Evolutionary conservation across 164 flowering plant species (phyloP).

Genomic region (Magnolia officinalis): DNA sequence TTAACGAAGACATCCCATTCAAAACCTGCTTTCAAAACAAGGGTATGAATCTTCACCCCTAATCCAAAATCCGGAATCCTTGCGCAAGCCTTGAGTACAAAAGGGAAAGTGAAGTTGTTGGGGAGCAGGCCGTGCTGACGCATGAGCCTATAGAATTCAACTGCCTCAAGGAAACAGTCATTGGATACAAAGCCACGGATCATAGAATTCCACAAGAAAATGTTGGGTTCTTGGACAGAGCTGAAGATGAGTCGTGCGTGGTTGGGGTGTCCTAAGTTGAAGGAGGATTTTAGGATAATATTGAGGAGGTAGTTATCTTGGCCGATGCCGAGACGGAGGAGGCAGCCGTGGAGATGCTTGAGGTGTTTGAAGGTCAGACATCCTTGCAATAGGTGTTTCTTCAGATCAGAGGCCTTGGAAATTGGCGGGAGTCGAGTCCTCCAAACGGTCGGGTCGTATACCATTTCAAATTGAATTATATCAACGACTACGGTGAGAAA

Average conservation of each 20-base stretch:
- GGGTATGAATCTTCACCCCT: slow-evolving; percentile 26
- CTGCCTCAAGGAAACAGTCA: slow-evolving; percentile 14
- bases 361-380: slow-evolving; percentile 21
- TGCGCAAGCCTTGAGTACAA: slow-evolving; percentile 30
- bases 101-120: slow-evolving; percentile 34
- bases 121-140: slow-evolving; percentile 15
- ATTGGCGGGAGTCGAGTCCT: background rate
- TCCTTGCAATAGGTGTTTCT: slow-evolving; percentile 15
- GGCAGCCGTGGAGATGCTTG: slow-evolving; percentile 22
- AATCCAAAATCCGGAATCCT: slow-evolving; percentile 13
- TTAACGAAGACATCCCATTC: slow-evolving; percentile 26
- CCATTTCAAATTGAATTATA: too few species aligned
- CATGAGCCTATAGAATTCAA: slow-evolving; percentile 26
- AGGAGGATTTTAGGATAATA: slow-evolving; percentile 16
- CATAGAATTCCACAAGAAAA: slow-evolving; percentile 34
- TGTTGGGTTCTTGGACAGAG: slow-evolving; percentile 17
- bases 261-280: slow-evolving; percentile 13
- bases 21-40: slow-evolving; percentile 28
- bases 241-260: slow-evolving; percentile 21
- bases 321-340: slow-evolving; percentile 21
- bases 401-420: slow-evolving; percentile 20
- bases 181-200: slow-evolving; percentile 28
- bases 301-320: slow-evolving; percentile 23
- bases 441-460: too few species aligned
- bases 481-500: too few species aligned